Conservation (phyloP, 331 rosid species). For the Arachis monticola region DNA sequence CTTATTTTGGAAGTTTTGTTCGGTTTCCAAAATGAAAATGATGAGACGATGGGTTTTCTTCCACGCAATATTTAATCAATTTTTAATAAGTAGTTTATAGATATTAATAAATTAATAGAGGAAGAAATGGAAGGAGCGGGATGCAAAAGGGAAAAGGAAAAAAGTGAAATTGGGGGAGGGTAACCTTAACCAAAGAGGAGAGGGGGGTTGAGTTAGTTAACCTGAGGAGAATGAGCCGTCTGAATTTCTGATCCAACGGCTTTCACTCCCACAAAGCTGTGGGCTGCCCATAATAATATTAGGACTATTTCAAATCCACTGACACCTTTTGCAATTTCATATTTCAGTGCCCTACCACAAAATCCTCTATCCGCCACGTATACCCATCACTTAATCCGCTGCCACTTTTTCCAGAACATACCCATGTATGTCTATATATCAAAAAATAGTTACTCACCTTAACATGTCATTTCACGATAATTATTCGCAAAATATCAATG, state of each 20-base stretch:
- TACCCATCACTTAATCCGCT: conserved; percentile 5
- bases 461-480: too few relatives aligned
- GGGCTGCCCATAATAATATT: conserved; percentile 39
- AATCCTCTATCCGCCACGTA: conserved; percentile 22
- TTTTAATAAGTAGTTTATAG: too few relatives aligned
- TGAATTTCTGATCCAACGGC: conserved; percentile 44
- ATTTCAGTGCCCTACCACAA: background rate
- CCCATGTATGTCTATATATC: too few relatives aligned
- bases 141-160: conserved; percentile 9
- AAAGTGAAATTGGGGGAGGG: background rate
- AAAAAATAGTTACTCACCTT: too few relatives aligned
- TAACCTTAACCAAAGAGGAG: background rate
- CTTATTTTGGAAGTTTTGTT: background rate
- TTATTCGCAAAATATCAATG: too few relatives aligned
- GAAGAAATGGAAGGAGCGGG: background rate
- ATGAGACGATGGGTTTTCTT: background rate
- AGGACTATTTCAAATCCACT: conserved; percentile 33
- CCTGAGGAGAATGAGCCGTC: conserved; percentile 29
- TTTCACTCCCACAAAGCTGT: conserved; percentile 47
- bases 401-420: background rate
- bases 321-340: conserved; percentile 10
- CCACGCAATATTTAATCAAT: background rate
- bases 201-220: conserved; percentile 45
- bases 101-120: too few relatives aligned
- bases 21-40: background rate